Evolutionary conservation across 140 eudicot species (phyloP).

Genomic region (Bidens hawaiensis): DNA sequence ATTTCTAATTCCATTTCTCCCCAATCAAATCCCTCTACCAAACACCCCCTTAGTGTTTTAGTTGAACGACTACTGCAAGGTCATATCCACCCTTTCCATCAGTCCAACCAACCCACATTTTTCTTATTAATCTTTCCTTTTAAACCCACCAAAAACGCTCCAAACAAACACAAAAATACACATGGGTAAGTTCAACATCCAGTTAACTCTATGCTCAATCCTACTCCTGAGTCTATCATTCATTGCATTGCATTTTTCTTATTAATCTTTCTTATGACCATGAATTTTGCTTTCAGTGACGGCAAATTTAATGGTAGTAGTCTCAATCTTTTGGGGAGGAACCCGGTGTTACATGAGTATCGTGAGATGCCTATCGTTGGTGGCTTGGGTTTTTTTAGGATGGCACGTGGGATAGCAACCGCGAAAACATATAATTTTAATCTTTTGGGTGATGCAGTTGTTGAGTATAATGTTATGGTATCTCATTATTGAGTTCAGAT

Average conservation of each 20-base stretch:
- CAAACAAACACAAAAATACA: slow-evolving; percentile 1
- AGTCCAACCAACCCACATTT: slow-evolving; percentile 31
- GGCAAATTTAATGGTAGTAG: slow-evolving; percentile 42
- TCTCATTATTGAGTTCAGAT: slow-evolving; percentile 28
- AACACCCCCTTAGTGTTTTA: too few species aligned
- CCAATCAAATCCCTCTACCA: too few species aligned
- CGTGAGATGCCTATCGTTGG: slow-evolving; percentile 48
- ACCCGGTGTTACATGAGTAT: slow-evolving; percentile 30
- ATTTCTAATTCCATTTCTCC: too few species aligned
- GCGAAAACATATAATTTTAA: slow-evolving; percentile 33
- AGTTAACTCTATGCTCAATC: slow-evolving; percentile 14
- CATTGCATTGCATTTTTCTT: slow-evolving; percentile 34
- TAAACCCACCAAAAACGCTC: slow-evolving; percentile 2
- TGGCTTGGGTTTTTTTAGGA: slow-evolving; percentile 37
- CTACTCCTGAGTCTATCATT: slow-evolving; percentile 13
- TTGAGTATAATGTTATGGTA: slow-evolving; percentile 35
- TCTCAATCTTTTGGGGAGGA: slow-evolving; percentile 31
- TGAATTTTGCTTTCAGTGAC: slow-evolving; percentile 29
- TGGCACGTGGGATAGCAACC: slow-evolving; percentile 43
- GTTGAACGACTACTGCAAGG: slow-evolving; percentile 26
- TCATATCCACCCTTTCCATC: slow-evolving; percentile 18
- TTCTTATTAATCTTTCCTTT: neutral
- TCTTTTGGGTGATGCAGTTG: slow-evolving; percentile 43
- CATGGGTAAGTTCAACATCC: slow-evolving; percentile 19
- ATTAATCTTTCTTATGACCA: slow-evolving; percentile 36